Evolutionary conservation across 139 green algal genomes (phyloP), one percentile per base, ranked within the genome.

Genomic region (Trebouxia sp.): DNA sequence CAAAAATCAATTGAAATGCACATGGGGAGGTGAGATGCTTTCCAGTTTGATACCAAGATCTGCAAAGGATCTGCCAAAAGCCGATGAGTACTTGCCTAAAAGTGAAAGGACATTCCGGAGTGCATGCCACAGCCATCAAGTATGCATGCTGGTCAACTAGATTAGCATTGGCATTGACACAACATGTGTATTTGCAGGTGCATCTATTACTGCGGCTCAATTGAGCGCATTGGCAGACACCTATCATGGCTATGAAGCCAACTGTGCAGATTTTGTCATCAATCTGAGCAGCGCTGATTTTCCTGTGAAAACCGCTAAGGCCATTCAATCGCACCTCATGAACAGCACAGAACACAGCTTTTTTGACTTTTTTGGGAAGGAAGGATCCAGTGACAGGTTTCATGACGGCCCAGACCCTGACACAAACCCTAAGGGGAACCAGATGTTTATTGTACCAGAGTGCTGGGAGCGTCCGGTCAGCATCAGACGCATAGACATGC

Each of bases 161-260:
- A n/a, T n/a, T n/a, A n/a, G n/a, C n/a, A n/a, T n/a, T n/a, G n/a
- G n/a, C n/a, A n/a, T n/a, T n/a, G n/a, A n/a, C n/a, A n/a, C n/a
- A n/a, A n/a, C n/a, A n/a, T n/a, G 51, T 26, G 28, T 20, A 35
- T 28, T 6, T 10, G 26, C n/a, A 72, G 62, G 62, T 41, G 62
- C 62, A 72, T 72, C 62, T 24, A 72, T 72, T 35, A 72, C 62
- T 28, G 62, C 62, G 12, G 7, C 32, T 72, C 62, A 72, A 26
- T 35, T 72, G 12, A 72, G 62, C 10, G 62, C 62, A 32, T 45
- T 72, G 62, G 62, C 62, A 45, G 62, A 72, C 32, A 30, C 43
- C 6, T 35, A 45, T 35, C 14, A 72, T 45, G 35, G 14, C 35
- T 42, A 72, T 45, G 32, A 72, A 6, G 62, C 26, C 35, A 72